Base-by-base conservation (phyloP, 163 green algal species). In the Chlamydomonas reinhardtii region DNA sequence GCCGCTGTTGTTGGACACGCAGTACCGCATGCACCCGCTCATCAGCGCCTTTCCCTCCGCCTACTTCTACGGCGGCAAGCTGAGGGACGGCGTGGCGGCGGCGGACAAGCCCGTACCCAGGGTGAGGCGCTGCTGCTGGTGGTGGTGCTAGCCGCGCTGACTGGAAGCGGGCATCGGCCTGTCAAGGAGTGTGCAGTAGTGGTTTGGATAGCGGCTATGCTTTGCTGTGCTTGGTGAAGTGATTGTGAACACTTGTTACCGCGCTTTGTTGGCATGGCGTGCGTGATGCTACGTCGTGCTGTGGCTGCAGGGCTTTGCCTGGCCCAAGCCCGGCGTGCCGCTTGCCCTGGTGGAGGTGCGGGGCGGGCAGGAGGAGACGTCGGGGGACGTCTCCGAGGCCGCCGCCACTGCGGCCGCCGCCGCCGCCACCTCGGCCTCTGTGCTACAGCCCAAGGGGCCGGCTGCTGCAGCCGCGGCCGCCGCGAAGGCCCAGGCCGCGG, bases 11-110 rank as follows among this genome's bases (percentile, higher is more conserved):
- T 94, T 99, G 83, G 93, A 97, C 73, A 96, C 92, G 19, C 94
- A 99, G 91, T 99, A 99, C 89, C 91, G 97, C 39, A 98, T 98
- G 96, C 96, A 98, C 85, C 94, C 96, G 12, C 84, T 75, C 25
- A 97, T 98, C 52, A 89, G 90, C 2, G 75, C 70, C n/a, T 96
- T 97, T 70, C 94, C 96, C 35, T 91, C 81, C 9, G 48, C 73
- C 35, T 83, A 79, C 56, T 99, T 99, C 91, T 99, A 99, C 82
- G 74, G 70, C 4, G 94, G 95, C n/a, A 76, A 37, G 11, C 82
- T 99, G n/a, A 76, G 79, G 20, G 93, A 95, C 29, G 96, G 94
- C 56, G 92, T 97, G 31, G 77, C 65, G 19, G 74, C 91, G 17
- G 65, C 69, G 32, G 77, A 92, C 69, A 90, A 91, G 74, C 88